These are phyloP conservation scores for Usnea hakonensis DNA, from an alignment of 495 filamentous ascomycete genomes.

Conservation along the genomic window DNA sequence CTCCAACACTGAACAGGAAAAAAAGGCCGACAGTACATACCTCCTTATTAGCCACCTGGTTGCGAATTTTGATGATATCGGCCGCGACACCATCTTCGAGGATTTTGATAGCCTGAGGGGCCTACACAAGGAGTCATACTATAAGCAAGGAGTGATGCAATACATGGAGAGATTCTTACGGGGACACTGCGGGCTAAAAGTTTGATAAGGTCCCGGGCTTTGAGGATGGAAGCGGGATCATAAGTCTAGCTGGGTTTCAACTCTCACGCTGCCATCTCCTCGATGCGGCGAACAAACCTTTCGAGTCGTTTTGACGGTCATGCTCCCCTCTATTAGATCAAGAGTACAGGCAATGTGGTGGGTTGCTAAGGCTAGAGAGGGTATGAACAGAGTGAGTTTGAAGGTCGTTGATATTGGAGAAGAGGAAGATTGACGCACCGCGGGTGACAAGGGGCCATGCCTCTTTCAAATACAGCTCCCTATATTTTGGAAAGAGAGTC, in stretches of 20 bases:
- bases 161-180: conserved; percentile 20
- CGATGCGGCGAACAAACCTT: conserved; percentile 86
- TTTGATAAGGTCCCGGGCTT: conserved; percentile 90
- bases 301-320: conserved; percentile 94
- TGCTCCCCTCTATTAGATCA: conserved; percentile 91
- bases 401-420: background rate
- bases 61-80: conserved; percentile 92
- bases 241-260: conserved; percentile 92
- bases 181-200: conserved; percentile 87
- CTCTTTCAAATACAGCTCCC: conserved; percentile 85
- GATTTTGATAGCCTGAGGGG: conserved; percentile 85
- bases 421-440: conserved; percentile 63
- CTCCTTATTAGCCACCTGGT: conserved; percentile 86
- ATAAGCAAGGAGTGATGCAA: background rate
- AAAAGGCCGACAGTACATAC: background rate
- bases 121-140: background rate
- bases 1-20: too few relatives aligned
- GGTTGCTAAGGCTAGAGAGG: background rate
- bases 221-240: conserved; percentile 90
- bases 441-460: conserved; percentile 82
- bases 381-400: background rate
- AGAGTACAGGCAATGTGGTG: conserved; percentile 73
- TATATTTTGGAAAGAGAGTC: conserved; percentile 94
- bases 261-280: conserved; percentile 91
- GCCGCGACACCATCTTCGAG: conserved; percentile 82